These are phyloP conservation scores for Dactylellina parvicollis DNA, from an alignment of 2,329 filamentous ascomycete species.

Conservation along the genomic window DNA sequence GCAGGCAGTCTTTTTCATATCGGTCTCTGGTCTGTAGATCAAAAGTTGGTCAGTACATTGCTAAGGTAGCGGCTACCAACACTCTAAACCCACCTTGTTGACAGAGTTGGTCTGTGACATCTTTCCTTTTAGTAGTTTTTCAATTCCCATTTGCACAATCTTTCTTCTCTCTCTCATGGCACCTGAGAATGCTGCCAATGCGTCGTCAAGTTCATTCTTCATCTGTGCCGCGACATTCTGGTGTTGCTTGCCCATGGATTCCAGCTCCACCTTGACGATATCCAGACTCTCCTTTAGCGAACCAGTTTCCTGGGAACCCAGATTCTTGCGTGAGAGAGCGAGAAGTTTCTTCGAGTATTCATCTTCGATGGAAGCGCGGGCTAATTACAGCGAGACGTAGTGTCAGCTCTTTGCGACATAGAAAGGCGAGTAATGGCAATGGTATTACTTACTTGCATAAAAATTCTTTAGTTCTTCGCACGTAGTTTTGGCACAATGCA, in stretches of 20 bases:
- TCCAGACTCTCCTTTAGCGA: conserved; percentile 86
- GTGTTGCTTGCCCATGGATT: conserved; percentile 93
- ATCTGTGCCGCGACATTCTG: conserved; percentile 90
- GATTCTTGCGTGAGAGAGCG: conserved; percentile 82
- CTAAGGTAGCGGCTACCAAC: conserved; percentile 10
- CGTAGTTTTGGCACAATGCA: conserved; percentile 92
- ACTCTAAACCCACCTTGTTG: conserved; percentile 77
- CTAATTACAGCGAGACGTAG: conserved; percentile 63
- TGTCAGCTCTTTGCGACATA: neutral
- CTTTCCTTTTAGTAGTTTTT: conserved; percentile 93
- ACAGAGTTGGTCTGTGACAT: conserved; percentile 88
- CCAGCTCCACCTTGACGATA: conserved; percentile 85
- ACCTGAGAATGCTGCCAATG: conserved; percentile 86
- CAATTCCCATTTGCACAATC: conserved; percentile 92
- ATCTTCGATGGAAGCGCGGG: conserved; percentile 92
- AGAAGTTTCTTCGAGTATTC: conserved; percentile 92
- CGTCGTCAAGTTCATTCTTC: conserved; percentile 95
- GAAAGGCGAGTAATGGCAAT: neutral
- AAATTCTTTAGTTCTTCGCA: conserved; percentile 93
- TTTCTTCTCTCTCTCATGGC: conserved; percentile 97
- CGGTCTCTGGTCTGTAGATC: conserved; percentile 78
- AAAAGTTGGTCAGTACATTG: conserved; percentile 36
- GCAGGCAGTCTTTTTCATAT: conserved; percentile 96
- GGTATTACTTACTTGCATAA: conserved; percentile 73
- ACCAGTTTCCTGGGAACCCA: conserved; percentile 87